Evolutionary conservation across 106 monocot genomes (phyloP).

Genomic region (Ottelia alismoides): DNA sequence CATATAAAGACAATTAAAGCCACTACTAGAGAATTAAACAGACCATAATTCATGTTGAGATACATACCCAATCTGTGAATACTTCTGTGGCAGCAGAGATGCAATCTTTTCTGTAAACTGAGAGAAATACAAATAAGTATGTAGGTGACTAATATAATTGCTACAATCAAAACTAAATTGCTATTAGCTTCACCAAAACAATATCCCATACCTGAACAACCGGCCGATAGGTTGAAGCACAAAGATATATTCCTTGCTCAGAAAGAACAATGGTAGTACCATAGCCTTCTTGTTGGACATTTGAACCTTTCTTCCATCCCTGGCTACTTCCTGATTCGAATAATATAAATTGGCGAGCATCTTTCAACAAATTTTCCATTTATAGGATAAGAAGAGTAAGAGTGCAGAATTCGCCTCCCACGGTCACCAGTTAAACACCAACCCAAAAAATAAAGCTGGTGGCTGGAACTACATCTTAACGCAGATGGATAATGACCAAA

Average conservation of each 20-base stretch:
- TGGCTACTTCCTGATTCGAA: conserved; percentile 47
- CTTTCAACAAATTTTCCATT: too few relatives aligned
- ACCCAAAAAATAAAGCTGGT: too few relatives aligned
- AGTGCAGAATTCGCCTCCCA: too few relatives aligned
- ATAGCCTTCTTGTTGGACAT: conserved; percentile 89
- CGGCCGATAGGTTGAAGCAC: conserved; percentile 96
- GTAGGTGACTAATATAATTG: not conserved
- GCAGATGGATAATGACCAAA: too few relatives aligned
- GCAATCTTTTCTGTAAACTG: conserved; percentile 94
- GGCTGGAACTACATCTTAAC: too few relatives aligned
- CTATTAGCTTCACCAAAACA: not conserved
- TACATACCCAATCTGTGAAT: conserved; percentile 87
- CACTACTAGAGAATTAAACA: too few relatives aligned
- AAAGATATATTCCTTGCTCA: conserved; percentile 94
- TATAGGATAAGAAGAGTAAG: too few relatives aligned
- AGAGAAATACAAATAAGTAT: not conserved
- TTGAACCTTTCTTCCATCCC: conserved; percentile 80
- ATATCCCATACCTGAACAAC: conserved; percentile 61
- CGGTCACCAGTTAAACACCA: too few relatives aligned
- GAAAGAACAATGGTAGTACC: conserved; percentile 80
- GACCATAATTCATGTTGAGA: too few relatives aligned
- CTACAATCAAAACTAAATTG: not conserved
- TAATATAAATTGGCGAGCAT: too few relatives aligned
- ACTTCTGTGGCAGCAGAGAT: conserved; percentile 74
- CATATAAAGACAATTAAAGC: too few relatives aligned